phyloP scores from a whole-genome alignment of 2,329 filamentous ascomycete genomes.

The Stagonosporopsis rhizophila region DNA sequence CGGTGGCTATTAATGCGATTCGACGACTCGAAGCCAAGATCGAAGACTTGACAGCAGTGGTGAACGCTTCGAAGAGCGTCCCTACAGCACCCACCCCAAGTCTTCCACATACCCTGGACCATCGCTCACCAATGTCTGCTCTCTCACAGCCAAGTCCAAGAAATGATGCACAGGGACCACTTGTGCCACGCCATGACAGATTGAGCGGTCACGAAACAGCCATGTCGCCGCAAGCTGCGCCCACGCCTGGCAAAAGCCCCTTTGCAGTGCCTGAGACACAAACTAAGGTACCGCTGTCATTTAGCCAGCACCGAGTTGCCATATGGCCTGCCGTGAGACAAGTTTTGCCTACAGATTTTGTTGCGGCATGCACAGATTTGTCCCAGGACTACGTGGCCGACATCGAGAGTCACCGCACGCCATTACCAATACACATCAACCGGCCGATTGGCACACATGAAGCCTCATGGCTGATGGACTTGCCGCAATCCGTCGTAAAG shows the following conservation, averaged over 20 bases:
- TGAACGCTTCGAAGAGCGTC: conserved; percentile 30
- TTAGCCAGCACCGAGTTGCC: conserved; percentile 60
- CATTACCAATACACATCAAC: conserved; percentile 50
- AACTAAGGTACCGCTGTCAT: conserved; percentile 52
- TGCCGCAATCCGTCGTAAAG: conserved; percentile 58
- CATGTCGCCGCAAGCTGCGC: conserved; percentile 36
- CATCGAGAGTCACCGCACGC: conserved; percentile 56
- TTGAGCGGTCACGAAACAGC: conserved; percentile 31
- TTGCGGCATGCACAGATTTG: conserved; percentile 48
- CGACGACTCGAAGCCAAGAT: conserved; percentile 61
- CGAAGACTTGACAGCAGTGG: conserved; percentile 55
- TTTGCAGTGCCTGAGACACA: conserved; percentile 27
- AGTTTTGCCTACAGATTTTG: conserved; percentile 53
- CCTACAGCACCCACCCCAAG: conserved; percentile 17
- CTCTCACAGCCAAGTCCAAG: conserved; percentile 42
- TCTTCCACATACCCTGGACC: conserved; percentile 22
- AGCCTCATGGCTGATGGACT: conserved; percentile 54
- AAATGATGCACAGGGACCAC: conserved; percentile 17
- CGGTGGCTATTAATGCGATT: conserved; percentile 62
- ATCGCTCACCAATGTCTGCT: conserved; percentile 36
- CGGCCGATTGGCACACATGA: conserved; percentile 43
- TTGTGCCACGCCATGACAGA: conserved; percentile 26
- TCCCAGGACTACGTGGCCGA: conserved; percentile 59
- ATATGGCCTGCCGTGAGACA: conserved; percentile 57
- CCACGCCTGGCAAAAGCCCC: conserved; percentile 36